Conservation (phyloP, 2,329 filamentous ascomycete species). For the Trichoderma arundinaceum region DNA sequence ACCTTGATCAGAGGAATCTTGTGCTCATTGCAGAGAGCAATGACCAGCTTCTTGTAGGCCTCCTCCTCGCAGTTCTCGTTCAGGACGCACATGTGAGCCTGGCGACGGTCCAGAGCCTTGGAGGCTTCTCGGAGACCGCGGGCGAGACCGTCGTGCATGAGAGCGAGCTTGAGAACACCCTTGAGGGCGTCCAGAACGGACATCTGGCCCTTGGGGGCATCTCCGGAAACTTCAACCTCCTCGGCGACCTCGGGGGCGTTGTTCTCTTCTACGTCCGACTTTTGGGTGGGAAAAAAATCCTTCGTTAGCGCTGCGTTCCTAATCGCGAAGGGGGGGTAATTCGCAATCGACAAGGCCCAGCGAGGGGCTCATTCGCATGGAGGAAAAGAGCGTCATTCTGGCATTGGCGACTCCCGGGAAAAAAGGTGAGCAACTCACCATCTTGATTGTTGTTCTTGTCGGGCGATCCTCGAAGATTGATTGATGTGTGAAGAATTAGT, state of each 20-base stretch:
- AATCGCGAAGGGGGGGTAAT: constrained; percentile 20
- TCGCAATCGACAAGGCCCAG: constrained; percentile 27
- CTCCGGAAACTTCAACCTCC: constrained; percentile 96
- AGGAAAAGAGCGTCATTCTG: constrained; percentile 7
- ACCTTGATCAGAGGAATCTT: constrained; percentile 99
- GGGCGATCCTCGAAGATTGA: constrained; percentile 72
- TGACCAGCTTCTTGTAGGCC: constrained; percentile 99
- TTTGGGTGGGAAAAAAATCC: constrained; percentile 32
- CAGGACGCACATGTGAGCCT: constrained; percentile 99
- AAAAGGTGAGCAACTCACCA: constrained; percentile 57
- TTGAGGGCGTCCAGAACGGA: constrained; percentile 98
- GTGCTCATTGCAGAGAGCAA: constrained; percentile 98
- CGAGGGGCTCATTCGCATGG: constrained; percentile 21
- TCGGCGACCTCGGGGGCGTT: constrained; percentile 79
- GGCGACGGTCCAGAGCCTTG: constrained; percentile 97
- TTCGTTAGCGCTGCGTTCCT: constrained; percentile 36
- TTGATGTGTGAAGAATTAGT: constrained; percentile 44
- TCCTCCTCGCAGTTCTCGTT: constrained; percentile 99
- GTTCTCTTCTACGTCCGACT: constrained; percentile 99
- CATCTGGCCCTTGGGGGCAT: constrained; percentile 93
- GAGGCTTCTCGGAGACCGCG: constrained; percentile 97
- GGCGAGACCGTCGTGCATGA: constrained; percentile 99
- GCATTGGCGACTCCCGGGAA: constrained; percentile 7
- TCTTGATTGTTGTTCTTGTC: constrained; percentile 64
- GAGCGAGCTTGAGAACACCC: constrained; percentile 96